Percentiles rank a stretch among this genome's conserved stretches.
Evolutionary conservation across 768 basidiomycete species (phyloP).

Genomic region (Boletus reticuloceps): DNA sequence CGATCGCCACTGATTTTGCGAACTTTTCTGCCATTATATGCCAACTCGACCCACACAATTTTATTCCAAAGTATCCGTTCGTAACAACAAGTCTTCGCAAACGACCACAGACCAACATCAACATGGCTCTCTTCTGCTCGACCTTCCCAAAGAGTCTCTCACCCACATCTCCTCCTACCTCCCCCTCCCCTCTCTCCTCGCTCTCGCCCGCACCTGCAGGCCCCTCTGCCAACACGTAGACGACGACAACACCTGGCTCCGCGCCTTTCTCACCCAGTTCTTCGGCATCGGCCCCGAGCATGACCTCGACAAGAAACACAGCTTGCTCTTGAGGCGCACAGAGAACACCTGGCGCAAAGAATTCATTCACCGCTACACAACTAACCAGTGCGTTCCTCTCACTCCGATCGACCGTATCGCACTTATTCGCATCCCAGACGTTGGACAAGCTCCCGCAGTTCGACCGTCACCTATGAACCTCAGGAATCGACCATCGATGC

Average conservation of each 20-base stretch:
- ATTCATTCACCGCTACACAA: constrained; percentile 54
- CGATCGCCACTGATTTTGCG: constrained; percentile 15
- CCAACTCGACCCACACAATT: constrained; percentile 50
- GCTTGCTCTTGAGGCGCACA: constrained; percentile 52
- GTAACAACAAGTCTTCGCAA: constrained; percentile 27
- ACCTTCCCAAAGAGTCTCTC: constrained; percentile 68
- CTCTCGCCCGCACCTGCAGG: constrained; percentile 52
- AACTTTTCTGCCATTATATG: constrained; percentile 54
- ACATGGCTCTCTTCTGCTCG: constrained; percentile 53
- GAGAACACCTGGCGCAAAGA: constrained; percentile 69
- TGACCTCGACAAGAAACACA: constrained; percentile 44
- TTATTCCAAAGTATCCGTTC: constrained; percentile 36
- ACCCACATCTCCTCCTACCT: constrained; percentile 74
- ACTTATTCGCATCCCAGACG: constrained; percentile 43
- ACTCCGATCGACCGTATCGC: neutral
- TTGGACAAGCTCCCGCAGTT: constrained; percentile 63
- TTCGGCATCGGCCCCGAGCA: constrained; percentile 65
- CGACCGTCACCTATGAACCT: constrained; percentile 63
- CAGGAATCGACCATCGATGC: constrained; percentile 53
- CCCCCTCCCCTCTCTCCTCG: constrained; percentile 57
- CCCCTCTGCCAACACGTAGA: constrained; percentile 62
- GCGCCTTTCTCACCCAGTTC: constrained; percentile 69
- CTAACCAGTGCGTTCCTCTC: constrained; percentile 45
- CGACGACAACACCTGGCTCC: constrained; percentile 77
- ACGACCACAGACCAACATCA: constrained; percentile 31